phyloP scores from a whole-genome alignment of 805 yeast genomes.

The Starmerella davenportii region DNA sequence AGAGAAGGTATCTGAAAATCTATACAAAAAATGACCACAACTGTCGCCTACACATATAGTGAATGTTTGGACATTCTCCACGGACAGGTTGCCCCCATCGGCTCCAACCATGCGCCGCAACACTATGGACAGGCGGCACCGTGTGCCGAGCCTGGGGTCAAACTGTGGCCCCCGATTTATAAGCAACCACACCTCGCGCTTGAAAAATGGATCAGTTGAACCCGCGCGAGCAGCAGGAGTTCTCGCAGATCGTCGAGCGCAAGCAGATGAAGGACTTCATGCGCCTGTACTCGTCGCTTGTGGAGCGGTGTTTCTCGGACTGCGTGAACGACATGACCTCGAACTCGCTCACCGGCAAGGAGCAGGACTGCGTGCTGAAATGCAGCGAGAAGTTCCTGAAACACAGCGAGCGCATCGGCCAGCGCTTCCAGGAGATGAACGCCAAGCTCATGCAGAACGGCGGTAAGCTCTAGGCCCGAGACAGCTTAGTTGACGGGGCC shows the following conservation, averaged over 20 bases:
- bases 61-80: no score
- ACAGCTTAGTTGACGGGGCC: no score
- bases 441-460: slow-evolving; percentile 19
- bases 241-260: slow-evolving; percentile 85
- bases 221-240: slow-evolving; percentile 89
- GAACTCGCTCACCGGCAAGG: slow-evolving; percentile 65
- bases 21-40: no score
- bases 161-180: no score
- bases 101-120: no score
- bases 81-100: no score
- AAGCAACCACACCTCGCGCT: no score
- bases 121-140: no score
- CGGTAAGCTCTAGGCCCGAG: slow-evolving; percentile 10
- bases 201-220: slow-evolving; percentile 86
- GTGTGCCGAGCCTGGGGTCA: no score
- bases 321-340: slow-evolving; percentile 98
- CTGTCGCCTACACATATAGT: no score
- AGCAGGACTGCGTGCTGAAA: slow-evolving; percentile 66
- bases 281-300: slow-evolving; percentile 87
- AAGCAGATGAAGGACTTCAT: slow-evolving; percentile 98
- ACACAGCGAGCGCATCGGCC: slow-evolving; percentile 96
- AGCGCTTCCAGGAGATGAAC: slow-evolving; percentile 96
- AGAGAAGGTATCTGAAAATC: no score
- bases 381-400: slow-evolving; percentile 96
- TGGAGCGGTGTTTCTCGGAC: slow-evolving; percentile 91